A percentile compares a stretch with the other conserved stretches of the same genome.
These are phyloP conservation scores for Rhypophila decipiens DNA, from an alignment of 495 filamentous ascomycete species.

Conservation along the genomic window DNA sequence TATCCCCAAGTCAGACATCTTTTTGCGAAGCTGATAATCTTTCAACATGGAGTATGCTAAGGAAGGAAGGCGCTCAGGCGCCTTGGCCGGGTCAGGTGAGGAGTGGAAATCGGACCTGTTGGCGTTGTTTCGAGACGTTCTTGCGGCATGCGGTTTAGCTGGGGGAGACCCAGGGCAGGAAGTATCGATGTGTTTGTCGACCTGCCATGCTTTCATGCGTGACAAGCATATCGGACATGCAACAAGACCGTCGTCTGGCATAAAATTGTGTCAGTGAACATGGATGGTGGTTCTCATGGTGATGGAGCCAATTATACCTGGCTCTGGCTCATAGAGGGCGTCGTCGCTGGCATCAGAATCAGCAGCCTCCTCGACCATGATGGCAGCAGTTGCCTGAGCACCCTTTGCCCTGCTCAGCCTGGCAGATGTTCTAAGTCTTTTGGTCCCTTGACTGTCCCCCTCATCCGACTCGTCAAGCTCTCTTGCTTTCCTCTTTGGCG, in stretches of 20 bases:
- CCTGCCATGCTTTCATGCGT: conserved; percentile 67
- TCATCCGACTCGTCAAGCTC: conserved; percentile 37
- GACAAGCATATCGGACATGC: conserved; percentile 74
- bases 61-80: conserved; percentile 57
- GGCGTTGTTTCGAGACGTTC: conserved; percentile 2
- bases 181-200: conserved; percentile 73
- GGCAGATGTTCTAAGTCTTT: conserved; percentile 40
- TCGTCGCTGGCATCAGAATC: conserved; percentile 16
- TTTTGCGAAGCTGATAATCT: conserved; percentile 68
- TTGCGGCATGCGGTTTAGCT: conserved; percentile 7
- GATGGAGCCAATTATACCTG: conserved; percentile 11
- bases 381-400: conserved; percentile 27
- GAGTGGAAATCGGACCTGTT: conserved; percentile 17
- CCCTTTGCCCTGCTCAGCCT: conserved; percentile 34
- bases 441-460: conserved; percentile 21
- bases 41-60: conserved; percentile 78
- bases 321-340: conserved; percentile 19
- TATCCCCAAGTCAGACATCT: conserved; percentile 77
- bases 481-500: conserved; percentile 47
- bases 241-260: conserved; percentile 68
- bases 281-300: neutral
- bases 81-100: conserved; percentile 10
- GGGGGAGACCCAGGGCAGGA: conserved; percentile 39
- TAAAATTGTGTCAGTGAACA: conserved; percentile 20
- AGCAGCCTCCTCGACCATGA: conserved; percentile 30